Percentiles rank a stretch among this genome's conserved stretches.
Evolutionary conservation across 169 alveolate genomes (phyloP).

Genomic region (Ichthyophthirius multifiliis): DNA sequence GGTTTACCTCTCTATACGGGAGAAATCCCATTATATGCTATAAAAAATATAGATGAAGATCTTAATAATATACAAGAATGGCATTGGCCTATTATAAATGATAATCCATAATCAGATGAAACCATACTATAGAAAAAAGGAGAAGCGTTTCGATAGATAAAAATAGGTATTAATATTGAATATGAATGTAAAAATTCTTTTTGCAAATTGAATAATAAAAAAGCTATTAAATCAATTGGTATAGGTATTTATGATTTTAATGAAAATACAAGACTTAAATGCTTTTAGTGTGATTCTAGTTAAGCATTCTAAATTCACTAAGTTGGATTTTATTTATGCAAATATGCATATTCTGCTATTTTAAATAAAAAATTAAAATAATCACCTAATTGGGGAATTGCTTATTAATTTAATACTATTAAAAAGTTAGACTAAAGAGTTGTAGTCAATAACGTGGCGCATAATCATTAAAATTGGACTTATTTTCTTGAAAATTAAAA

Average conservation of each 20-base stretch:
- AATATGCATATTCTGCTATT: neutral
- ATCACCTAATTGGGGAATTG: neutral
- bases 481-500: neutral
- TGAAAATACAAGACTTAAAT: neutral
- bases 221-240: neutral
- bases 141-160: neutral
- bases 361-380: neutral
- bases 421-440: neutral
- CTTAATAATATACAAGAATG: neutral
- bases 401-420: neutral
- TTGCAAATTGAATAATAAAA: neutral
- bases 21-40: no score
- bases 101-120: neutral
- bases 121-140: neutral
- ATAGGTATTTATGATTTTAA: neutral
- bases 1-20: no score
- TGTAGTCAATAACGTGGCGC: neutral
- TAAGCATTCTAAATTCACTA: neutral
- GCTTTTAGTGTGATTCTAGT: neutral
- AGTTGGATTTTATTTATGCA: neutral
- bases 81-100: neutral
- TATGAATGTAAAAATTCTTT: neutral
- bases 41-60: neutral
- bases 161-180: neutral
- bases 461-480: conserved; percentile 2